These are phyloP conservation scores for Taxillus chinensis DNA, from an alignment of 164 flowering plant genomes.

Conservation along the genomic window DNA sequence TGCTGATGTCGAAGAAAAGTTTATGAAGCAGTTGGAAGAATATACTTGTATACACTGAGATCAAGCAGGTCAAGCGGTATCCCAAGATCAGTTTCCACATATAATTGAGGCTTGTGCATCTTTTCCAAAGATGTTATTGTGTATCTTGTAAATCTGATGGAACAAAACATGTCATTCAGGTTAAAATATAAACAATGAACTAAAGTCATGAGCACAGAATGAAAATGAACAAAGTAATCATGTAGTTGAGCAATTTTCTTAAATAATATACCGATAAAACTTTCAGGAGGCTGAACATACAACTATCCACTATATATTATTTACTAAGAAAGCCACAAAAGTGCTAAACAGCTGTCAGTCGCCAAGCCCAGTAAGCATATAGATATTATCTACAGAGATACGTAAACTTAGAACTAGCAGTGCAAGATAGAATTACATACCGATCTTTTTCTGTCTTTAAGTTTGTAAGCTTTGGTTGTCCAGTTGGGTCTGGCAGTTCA, in stretches of 20 bases:
- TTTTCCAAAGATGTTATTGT: conserved; percentile 87
- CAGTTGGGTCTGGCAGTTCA: conserved; percentile 93
- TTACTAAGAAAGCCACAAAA: too few species aligned
- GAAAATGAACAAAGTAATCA: neutral
- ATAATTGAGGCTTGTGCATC: conserved; percentile 79
- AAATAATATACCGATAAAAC: too few species aligned
- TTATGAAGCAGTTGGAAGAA: conserved; percentile 3
- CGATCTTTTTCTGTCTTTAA: conserved; percentile 62
- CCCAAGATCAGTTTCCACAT: conserved; percentile 92
- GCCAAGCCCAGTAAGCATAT: too few species aligned
- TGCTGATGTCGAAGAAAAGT: neutral
- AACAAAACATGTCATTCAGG: neutral
- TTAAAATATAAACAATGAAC: neutral
- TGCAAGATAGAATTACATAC: conserved; percentile 27
- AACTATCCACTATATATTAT: too few species aligned
- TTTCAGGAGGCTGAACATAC: too few species aligned
- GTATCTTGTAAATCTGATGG: conserved; percentile 67
- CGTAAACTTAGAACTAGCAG: too few species aligned
- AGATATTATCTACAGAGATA: too few species aligned
- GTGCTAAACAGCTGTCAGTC: too few species aligned
- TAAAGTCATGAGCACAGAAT: neutral
- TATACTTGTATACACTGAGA: conserved; percentile 93
- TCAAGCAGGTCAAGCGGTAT: conserved; percentile 95
- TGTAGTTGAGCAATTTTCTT: too few species aligned
- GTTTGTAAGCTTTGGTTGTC: conserved; percentile 72